phyloP scores from a whole-genome alignment of 2,329 filamentous ascomycete species.

The Ophiostoma himal-ulmi region DNA sequence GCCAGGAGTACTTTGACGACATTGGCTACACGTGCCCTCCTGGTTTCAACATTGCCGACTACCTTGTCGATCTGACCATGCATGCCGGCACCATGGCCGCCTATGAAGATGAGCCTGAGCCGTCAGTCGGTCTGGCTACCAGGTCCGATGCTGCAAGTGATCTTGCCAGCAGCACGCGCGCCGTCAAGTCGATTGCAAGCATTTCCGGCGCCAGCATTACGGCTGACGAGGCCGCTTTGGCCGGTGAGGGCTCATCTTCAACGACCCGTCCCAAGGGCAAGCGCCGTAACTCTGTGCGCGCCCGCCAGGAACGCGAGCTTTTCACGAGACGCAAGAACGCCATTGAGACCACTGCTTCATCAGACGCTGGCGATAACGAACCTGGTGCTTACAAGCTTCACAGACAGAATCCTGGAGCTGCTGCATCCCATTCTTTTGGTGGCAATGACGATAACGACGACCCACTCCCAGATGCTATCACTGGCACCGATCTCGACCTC shows the following conservation, averaged over 20 bases:
- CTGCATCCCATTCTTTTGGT: constrained; percentile 51
- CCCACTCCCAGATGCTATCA: constrained; percentile 52
- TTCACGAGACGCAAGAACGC: constrained; percentile 73
- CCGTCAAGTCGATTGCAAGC: constrained; percentile 86
- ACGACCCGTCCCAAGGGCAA: constrained; percentile 55
- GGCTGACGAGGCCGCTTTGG: constrained; percentile 56
- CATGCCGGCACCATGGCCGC: constrained; percentile 65
- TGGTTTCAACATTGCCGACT: constrained; percentile 98
- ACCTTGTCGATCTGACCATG: constrained; percentile 96
- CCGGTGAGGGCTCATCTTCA: constrained; percentile 50
- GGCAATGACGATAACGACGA: constrained; percentile 61
- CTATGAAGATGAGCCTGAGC: constrained; percentile 44
- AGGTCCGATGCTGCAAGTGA: constrained; percentile 57
- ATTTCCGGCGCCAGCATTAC: constrained; percentile 64
- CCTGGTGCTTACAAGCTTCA: constrained; percentile 48
- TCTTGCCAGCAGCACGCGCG: constrained; percentile 78
- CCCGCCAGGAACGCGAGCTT: constrained; percentile 82
- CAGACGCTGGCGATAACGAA: constrained; percentile 51
- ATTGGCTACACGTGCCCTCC: constrained; percentile 90
- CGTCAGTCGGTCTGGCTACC: constrained; percentile 33
- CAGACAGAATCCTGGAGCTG: constrained; percentile 38
- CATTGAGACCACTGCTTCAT: constrained; percentile 57
- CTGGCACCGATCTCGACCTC: constrained; percentile 72
- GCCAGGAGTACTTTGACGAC: constrained; percentile 86
- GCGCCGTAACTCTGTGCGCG: constrained; percentile 72